Base-by-base conservation (phyloP, 495 filamentous ascomycete species). In the Lepidopterella palustris region DNA sequence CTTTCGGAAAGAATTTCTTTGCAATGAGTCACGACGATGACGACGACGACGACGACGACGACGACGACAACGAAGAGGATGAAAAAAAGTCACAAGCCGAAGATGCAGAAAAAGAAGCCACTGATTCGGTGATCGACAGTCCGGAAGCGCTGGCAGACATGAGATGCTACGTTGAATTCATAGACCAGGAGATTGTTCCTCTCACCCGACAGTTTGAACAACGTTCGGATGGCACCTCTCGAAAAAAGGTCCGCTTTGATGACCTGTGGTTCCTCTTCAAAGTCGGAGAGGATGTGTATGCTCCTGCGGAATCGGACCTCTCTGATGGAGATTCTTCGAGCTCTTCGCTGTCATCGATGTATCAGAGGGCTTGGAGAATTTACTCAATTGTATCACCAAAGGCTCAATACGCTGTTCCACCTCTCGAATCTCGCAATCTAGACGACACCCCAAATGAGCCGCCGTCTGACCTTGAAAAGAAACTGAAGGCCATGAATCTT, bases 201-300 rank as follows among this genome's bases (percentile, higher is more conserved):
- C 5, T 35, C 31, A 35, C 13, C 5, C 11, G 5, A 25, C 10
- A 5, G 42, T n/a, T 5, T 11, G 2, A 45, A 9, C 11, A 10
- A 25, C 10, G 5, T 57, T n/a, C 4, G 3, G 2, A 45, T 8
- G 32, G 23, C 18, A 35, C 11, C 18, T 5, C 20, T 26, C 13
- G n/a, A 24, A 11, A 23, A 5, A 28, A 57, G 39, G 24, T 57
- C 27, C 32, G n/a, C 2, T 57, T 21, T 35, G 5, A 24, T 24
- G 54, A 57, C 20, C 54, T 57, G 4, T 57, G 29, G 29, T 26
- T 23, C 24, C 27, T 57, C 24, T 57, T 45, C 35, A 45, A 32
- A 24, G 31, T 35, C 4, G 54, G 54, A 13, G 6, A 35, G 13
- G 31, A 35, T 6, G 13, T 35, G 6, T 35, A 35, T 13, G 31